These are phyloP conservation scores for Vicia faba DNA, from an alignment of 306 rosid genomes.

Conservation along the genomic window DNA sequence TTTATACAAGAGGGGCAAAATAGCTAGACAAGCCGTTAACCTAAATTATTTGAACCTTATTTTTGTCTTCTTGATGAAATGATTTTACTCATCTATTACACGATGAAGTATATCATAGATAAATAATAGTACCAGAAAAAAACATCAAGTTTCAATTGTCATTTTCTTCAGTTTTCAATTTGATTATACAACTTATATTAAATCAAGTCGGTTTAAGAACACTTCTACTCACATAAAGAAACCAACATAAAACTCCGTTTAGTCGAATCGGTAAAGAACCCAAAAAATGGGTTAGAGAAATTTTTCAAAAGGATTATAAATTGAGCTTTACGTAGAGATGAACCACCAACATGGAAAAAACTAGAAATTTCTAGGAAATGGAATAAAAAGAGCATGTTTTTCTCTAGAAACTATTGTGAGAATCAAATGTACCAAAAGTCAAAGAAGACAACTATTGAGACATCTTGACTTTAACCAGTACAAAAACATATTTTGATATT, in stretches of 20 bases:
- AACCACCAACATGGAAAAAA: not conserved
- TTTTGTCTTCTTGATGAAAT: not conserved
- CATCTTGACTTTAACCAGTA: constrained; percentile 7
- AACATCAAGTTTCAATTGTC: not conserved
- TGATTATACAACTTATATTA: not conserved
- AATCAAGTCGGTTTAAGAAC: not conserved
- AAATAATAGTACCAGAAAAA: not conserved
- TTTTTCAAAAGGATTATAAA: not conserved
- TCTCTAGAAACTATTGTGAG: not conserved
- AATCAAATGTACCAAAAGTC: constrained; percentile 12
- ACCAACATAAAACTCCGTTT: not conserved
- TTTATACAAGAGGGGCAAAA: not conserved
- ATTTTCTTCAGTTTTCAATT: not conserved
- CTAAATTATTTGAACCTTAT: constrained; percentile 6
- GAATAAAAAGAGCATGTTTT: not conserved
- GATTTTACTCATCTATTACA: not conserved
- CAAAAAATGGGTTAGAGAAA: not conserved
- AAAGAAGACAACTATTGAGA: not conserved
- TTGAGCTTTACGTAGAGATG: not conserved
- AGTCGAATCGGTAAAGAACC: not conserved
- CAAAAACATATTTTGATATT: constrained; percentile 28
- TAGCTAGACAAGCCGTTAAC: constrained; percentile 31
- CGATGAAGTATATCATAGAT: not conserved
- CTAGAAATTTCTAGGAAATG: not conserved
- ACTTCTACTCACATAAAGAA: not conserved